Evolutionary conservation across 176 grass and related monocot genomes (phyloP), one percentile per base, ranked within the genome.

Genomic region (Tuctoria greenei): DNA sequence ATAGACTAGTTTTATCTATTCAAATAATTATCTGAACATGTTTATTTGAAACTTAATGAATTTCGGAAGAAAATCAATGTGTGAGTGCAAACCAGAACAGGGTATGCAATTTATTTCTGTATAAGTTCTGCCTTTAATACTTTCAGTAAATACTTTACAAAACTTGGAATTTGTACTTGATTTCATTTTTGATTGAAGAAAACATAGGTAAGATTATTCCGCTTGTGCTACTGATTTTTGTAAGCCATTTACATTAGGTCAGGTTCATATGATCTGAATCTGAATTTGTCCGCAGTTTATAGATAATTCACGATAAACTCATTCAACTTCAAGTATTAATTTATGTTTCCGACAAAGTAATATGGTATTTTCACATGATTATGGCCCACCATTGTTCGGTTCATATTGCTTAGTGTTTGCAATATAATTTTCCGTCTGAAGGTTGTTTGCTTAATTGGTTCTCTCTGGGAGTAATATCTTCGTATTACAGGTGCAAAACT

Each of bases 401-500:
- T 67, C 71, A 15, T 66, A 18, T 0, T 66, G 31, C 12, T 49
- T 42, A 54, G 11, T 9, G 14, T 58, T 76, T 38, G 24, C 26
- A 4, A 17, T 78, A 16, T 21, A 58, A 17, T 66, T 10, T 72
- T 27, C 5, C 16, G 18, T 44, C 9, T 0, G 2, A 42, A 76
- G 3, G 4, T 57, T 65, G 54, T 7, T 76, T 81, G 56, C 23
- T 13, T 37, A 7, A 14, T n/a, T 73, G 52, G 37, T 76, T 63
- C 51, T 84, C 24, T 83, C 40, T 12, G 9, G 11, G 62, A 20
- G 49, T 59, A 20, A 58, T 37, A 26, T 72, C 61, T 11, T 52
- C 70, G 16, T 89, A 13, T 86, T 82, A 72, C 81, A 96, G 92
- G 89, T 96, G 92, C 76, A 96, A 92, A 87, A 85, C 83, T 74